phyloP scores from a whole-genome alignment of 208 protist genomes.

The Naegleria lovaniensis region DNA sequence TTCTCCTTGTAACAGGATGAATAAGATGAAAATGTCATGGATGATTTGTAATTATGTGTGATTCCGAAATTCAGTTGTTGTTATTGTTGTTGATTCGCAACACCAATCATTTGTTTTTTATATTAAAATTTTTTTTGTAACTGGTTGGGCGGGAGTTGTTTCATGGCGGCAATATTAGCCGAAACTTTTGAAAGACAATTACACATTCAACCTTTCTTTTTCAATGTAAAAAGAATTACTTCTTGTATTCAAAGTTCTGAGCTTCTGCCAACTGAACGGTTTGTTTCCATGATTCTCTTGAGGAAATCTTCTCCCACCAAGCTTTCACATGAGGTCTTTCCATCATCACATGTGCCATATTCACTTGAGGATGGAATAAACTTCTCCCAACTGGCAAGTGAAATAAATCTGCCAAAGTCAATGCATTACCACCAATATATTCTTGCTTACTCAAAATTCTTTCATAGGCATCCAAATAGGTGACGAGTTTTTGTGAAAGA shows the following conservation, averaged over 20 bases:
- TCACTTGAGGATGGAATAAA: not conserved
- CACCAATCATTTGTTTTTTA: too few relatives aligned
- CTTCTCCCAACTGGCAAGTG: not conserved
- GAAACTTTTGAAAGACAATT: too few relatives aligned
- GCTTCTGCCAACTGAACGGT: not conserved
- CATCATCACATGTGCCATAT: not conserved
- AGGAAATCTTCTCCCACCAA: not conserved
- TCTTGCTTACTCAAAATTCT: not conserved
- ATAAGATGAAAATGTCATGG: not conserved
- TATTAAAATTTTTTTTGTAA: too few relatives aligned
- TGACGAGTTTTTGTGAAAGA: not conserved
- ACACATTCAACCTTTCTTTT: too few relatives aligned
- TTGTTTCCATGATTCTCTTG: not conserved
- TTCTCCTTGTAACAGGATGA: not conserved
- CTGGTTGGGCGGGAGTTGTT: too few relatives aligned
- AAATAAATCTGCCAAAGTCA: not conserved
- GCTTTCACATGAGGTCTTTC: not conserved
- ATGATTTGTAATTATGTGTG: too few relatives aligned
- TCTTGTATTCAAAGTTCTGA: too few relatives aligned
- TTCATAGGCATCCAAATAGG: not conserved
- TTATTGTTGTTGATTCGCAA: too few relatives aligned
- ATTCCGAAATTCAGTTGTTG: too few relatives aligned
- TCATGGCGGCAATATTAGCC: too few relatives aligned
- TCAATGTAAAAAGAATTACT: too few relatives aligned
- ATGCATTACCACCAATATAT: not conserved